These are phyloP conservation scores for Saccharomycopsis sp. DNA, from an alignment of 805 yeast species.

Conservation along the genomic window DNA sequence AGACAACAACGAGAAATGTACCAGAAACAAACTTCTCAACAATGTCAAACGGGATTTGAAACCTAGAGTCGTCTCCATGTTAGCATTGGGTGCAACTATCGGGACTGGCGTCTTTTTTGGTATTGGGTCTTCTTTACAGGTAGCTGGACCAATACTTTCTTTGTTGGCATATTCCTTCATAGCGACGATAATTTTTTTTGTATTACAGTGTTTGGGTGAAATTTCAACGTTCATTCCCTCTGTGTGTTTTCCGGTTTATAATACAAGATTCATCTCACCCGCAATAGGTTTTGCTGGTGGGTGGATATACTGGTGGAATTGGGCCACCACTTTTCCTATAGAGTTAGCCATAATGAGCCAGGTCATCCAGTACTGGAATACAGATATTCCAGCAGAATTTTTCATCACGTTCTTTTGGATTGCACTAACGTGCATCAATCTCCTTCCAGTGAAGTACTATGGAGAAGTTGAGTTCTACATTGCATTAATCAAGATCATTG, in stretches of 20 bases:
- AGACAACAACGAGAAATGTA: conserved; percentile 24
- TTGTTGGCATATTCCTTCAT: conserved; percentile 61
- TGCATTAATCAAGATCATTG: conserved; percentile 57
- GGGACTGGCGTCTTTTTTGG: conserved; percentile 74
- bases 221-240: conserved; percentile 74
- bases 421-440: conserved; percentile 44
- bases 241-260: conserved; percentile 62
- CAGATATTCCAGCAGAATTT: conserved; percentile 60
- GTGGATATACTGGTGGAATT: conserved; percentile 69
- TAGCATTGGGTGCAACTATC: conserved; percentile 73
- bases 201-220: conserved; percentile 69
- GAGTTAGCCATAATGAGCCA: conserved; percentile 68
- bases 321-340: conserved; percentile 70
- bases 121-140: conserved; percentile 44
- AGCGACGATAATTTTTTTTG: conserved; percentile 57
- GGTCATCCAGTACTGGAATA: conserved; percentile 55
- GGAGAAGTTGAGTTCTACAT: conserved; percentile 78
- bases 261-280: conserved; percentile 56
- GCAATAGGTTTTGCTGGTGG: conserved; percentile 68
- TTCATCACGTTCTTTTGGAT: conserved; percentile 68
- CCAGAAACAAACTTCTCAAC: conserved; percentile 23
- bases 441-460: conserved; percentile 61
- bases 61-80: conserved; percentile 66
- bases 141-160: conserved; percentile 68
- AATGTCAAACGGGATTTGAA: conserved; percentile 51